These are phyloP conservation scores for Jatropha curcas DNA, from an alignment of 345 rosid species.

Conservation along the genomic window DNA sequence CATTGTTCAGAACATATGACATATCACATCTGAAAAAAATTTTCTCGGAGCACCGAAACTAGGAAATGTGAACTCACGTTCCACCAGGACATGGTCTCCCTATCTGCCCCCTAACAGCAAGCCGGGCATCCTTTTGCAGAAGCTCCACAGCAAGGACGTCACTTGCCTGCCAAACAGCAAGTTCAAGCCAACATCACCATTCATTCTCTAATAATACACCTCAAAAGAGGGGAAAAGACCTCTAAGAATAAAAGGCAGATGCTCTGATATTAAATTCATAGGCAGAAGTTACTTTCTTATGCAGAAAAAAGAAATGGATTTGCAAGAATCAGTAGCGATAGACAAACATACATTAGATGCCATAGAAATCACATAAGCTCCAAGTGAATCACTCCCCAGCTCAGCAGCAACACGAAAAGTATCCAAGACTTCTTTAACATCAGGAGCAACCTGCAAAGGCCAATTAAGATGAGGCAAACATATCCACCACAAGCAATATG, in stretches of 20 bases:
- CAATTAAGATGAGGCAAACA: not conserved
- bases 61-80: conserved; percentile 52
- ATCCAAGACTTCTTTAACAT: conserved; percentile 82
- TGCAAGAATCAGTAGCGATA: conserved; percentile 15
- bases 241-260: not conserved
- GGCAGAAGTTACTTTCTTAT: not conserved
- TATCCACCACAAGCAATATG: conserved; percentile 10
- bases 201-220: too few species aligned
- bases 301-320: conserved; percentile 1
- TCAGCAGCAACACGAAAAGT: conserved; percentile 95
- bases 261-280: not conserved
- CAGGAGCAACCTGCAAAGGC: conserved; percentile 65
- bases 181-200: conserved; percentile 15
- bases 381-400: conserved; percentile 89
- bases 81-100: conserved; percentile 92
- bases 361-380: conserved; percentile 98
- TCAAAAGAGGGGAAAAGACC: not conserved
- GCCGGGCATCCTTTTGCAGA: conserved; percentile 88
- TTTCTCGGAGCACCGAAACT: not conserved
- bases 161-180: conserved; percentile 66
- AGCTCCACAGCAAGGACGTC: conserved; percentile 98
- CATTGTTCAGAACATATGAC: not conserved
- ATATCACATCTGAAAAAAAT: too few species aligned
- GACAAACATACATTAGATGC: conserved; percentile 76
- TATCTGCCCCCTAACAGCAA: conserved; percentile 77